phyloP scores from a whole-genome alignment of 2,329 filamentous ascomycete genomes.

The Blastomyces parvus region DNA sequence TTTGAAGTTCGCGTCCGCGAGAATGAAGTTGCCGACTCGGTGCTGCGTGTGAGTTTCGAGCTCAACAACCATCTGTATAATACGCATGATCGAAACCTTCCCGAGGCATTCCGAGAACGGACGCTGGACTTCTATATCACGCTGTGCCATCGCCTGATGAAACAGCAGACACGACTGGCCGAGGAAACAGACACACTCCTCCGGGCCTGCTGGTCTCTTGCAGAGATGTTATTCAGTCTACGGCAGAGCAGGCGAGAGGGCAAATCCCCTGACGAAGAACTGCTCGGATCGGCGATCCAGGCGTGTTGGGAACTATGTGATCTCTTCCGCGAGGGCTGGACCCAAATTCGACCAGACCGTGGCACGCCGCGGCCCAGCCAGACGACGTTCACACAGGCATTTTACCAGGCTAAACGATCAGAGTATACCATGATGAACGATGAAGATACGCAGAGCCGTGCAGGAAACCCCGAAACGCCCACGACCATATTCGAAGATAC shows the following conservation, averaged over 20 bases:
- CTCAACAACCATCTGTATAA: constrained; percentile 93
- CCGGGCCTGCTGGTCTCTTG: constrained; percentile 77
- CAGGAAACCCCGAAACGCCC: constrained; percentile 64
- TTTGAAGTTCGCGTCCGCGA: constrained; percentile 75
- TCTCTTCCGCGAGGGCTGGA: constrained; percentile 87
- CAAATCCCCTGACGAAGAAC: constrained; percentile 65
- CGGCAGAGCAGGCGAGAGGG: constrained; percentile 71
- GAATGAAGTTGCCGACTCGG: constrained; percentile 72
- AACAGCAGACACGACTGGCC: constrained; percentile 67
- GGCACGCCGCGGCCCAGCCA: constrained; percentile 77
- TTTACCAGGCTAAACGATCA: constrained; percentile 40
- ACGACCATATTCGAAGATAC: constrained; percentile 94
- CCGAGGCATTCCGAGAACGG: constrained; percentile 76
- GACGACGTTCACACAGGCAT: constrained; percentile 56
- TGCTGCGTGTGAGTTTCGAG: constrained; percentile 86
- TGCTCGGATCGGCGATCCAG: constrained; percentile 78
- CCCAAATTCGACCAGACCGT: constrained; percentile 73
- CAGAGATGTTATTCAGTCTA: constrained; percentile 86
- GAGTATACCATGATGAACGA: constrained; percentile 27
- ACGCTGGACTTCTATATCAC: constrained; percentile 94
- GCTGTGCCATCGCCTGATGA: constrained; percentile 91
- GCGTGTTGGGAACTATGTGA: constrained; percentile 93
- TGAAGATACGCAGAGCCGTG: constrained; percentile 18
- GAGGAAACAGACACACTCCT: constrained; percentile 78
- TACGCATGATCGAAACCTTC: constrained; percentile 73